Percentiles rank a stretch among this genome's conserved stretches.
phyloP scores from a whole-genome alignment of 371 early-diverging fungal genomes.

The Mucor circinelloides region DNA sequence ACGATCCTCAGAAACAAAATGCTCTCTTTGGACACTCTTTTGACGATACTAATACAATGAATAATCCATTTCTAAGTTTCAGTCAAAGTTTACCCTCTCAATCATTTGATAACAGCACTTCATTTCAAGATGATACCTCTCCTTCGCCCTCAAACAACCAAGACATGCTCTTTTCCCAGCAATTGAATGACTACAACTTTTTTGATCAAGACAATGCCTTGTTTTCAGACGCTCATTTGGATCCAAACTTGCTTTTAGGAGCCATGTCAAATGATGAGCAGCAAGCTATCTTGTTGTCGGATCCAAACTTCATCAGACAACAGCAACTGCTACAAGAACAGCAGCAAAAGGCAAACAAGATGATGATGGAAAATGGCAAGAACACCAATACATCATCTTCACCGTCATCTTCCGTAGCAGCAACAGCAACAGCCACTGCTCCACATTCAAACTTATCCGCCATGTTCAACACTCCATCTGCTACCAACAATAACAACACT shows the following conservation, averaged over 20 bases:
- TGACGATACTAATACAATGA: conserved; percentile 11
- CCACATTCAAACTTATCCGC: conserved; percentile 20
- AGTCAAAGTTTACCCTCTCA: conserved; percentile 16
- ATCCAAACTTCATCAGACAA: conserved; percentile 31
- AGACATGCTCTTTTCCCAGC: conserved; percentile 1
- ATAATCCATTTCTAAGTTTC: conserved; percentile 19
- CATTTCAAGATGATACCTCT: conserved; percentile 1
- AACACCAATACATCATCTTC: background rate
- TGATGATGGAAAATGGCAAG: background rate
- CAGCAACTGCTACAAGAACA: conserved; percentile 30
- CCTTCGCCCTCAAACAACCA: conserved; percentile 4
- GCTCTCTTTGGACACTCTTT: conserved; percentile 20
- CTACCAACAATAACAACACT: background rate
- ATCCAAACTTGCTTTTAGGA: conserved; percentile 3
- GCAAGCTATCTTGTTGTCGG: conserved; percentile 31
- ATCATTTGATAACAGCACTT: background rate
- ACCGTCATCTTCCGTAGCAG: background rate
- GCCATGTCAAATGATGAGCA: conserved; percentile 4
- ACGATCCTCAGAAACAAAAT: conserved; percentile 11
- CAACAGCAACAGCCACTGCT: background rate
- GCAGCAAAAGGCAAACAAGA: conserved; percentile 5
- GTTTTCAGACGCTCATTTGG: background rate
- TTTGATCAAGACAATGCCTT: background rate
- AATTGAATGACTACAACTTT: background rate
- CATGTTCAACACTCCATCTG: conserved; percentile 21